phyloP scores from a whole-genome alignment of 768 basidiomycete genomes.

The Xerocomellus intermedius region DNA sequence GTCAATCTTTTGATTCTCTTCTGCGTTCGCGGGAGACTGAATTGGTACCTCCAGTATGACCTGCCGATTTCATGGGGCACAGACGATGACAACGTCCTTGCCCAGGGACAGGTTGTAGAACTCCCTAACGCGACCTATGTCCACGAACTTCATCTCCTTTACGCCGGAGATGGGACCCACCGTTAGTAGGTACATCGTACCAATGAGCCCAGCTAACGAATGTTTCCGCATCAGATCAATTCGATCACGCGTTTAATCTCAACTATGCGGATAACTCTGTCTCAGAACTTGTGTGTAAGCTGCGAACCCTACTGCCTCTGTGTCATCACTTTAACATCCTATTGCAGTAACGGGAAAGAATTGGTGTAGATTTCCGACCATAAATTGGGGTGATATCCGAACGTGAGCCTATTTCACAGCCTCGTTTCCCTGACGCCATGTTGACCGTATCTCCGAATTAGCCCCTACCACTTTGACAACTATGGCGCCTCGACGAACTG shows the following conservation, averaged over 20 bases:
- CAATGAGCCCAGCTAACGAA: background rate
- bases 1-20: constrained; percentile 22
- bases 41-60: constrained; percentile 36
- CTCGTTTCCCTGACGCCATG: background rate
- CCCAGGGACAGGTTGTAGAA: constrained; percentile 40
- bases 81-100: constrained; percentile 44
- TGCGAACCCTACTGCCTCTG: no score
- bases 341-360: constrained; percentile 43
- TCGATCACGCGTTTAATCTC: constrained; percentile 35
- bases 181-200: constrained; percentile 21
- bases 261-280: constrained; percentile 39
- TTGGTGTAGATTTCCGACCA: constrained; percentile 42
- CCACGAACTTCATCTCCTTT: constrained; percentile 50
- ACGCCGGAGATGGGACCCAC: constrained; percentile 41
- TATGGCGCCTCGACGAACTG: constrained; percentile 36
- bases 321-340: background rate
- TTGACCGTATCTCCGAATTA: constrained; percentile 15
- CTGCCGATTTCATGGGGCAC: constrained; percentile 43
- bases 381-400: constrained; percentile 43
- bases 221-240: constrained; percentile 24
- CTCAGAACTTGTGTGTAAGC: constrained; percentile 36
- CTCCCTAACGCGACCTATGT: constrained; percentile 34
- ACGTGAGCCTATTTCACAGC: constrained; percentile 32
- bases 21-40: background rate
- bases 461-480: constrained; percentile 45